Evolutionary conservation across 2,329 filamentous ascomycete species (phyloP).

Genomic region (Lecanicillium sp.): DNA sequence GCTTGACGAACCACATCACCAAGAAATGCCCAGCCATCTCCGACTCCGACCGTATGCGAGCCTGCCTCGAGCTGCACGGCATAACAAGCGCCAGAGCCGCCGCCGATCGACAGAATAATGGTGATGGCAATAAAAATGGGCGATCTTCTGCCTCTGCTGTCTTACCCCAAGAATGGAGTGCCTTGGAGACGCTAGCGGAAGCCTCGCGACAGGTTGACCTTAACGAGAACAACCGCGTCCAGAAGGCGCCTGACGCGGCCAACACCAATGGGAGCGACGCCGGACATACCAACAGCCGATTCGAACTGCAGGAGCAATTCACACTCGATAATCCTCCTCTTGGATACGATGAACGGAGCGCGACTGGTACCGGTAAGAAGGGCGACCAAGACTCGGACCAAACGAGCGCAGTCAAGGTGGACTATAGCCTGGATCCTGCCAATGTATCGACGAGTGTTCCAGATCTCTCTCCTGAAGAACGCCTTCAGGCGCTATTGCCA

Average conservation of each 20-base stretch:
- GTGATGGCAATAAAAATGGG: constrained; percentile 19
- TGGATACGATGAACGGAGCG: constrained; percentile 33
- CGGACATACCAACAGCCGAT: constrained; percentile 24
- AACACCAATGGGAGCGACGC: constrained; percentile 13
- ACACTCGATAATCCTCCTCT: constrained; percentile 47
- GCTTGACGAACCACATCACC: constrained; percentile 69
- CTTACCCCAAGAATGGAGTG: constrained; percentile 60
- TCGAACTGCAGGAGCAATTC: constrained; percentile 52
- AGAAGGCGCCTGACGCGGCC: constrained; percentile 26
- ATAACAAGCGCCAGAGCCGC: constrained; percentile 43
- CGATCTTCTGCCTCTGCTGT: constrained; percentile 20
- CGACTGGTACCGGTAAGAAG: constrained; percentile 1
- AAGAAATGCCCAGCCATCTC: constrained; percentile 80
- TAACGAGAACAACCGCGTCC: constrained; percentile 49
- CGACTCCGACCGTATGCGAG: constrained; percentile 65
- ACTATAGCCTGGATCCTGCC: constrained; percentile 8
- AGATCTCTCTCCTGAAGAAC: constrained; percentile 39
- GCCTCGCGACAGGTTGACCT: constrained; percentile 74
- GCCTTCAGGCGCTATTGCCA: constrained; percentile 38
- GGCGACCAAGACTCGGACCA: constrained; percentile 10
- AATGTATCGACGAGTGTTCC: constrained; percentile 18
- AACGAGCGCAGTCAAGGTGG: constrained; percentile 7
- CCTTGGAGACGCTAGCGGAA: constrained; percentile 79
- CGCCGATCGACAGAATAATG: constrained; percentile 20
- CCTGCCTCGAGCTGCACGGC: constrained; percentile 64